Percentiles rank a stretch among this genome's conserved stretches.
Conservation (phyloP, 2,329 filamentous ascomycete genomes). For the Metarhizium sp. region DNA sequence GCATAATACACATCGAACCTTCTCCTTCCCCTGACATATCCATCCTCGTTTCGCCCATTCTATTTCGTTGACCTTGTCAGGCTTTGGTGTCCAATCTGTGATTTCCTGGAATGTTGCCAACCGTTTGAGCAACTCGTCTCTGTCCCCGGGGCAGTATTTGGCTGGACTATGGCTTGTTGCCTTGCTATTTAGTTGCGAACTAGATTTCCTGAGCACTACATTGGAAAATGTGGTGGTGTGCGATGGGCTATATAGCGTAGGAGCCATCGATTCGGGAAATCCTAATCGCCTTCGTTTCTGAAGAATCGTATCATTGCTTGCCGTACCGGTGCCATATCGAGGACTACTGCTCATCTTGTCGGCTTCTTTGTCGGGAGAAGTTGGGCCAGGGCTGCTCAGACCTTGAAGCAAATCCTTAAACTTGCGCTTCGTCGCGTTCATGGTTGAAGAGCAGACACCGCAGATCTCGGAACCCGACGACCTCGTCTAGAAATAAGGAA, state of each 20-base stretch:
- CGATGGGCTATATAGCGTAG: slow-evolving; percentile 14
- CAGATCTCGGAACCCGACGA: neutral
- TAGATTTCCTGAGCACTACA: slow-evolving; percentile 3
- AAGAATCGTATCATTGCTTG: slow-evolving; percentile 31
- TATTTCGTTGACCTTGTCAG: slow-evolving; percentile 74
- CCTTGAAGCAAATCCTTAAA: slow-evolving; percentile 68
- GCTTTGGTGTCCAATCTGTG: slow-evolving; percentile 89
- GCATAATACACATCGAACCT: slow-evolving; percentile 78
- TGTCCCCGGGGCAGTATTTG: slow-evolving; percentile 80
- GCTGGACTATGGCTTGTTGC: slow-evolving; percentile 26
- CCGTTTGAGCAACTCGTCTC: slow-evolving; percentile 69
- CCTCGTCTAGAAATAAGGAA: neutral
- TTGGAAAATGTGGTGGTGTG: slow-evolving; percentile 11
- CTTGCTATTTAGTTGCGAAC: slow-evolving; percentile 7
- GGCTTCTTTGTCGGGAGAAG: slow-evolving; percentile 6
- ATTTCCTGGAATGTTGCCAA: slow-evolving; percentile 85
- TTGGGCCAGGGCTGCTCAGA: slow-evolving; percentile 37
- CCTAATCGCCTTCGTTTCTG: slow-evolving; percentile 45
- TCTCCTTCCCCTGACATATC: slow-evolving; percentile 75
- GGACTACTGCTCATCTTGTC: slow-evolving; percentile 13
- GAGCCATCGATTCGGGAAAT: slow-evolving; percentile 29
- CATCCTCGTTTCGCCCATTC: slow-evolving; percentile 93
- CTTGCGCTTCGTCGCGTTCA: slow-evolving; percentile 76
- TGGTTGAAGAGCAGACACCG: slow-evolving; percentile 21
- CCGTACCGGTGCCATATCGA: slow-evolving; percentile 9